phyloP scores from a whole-genome alignment of 371 early-diverging fungal species.

The Mortierella sp. region DNA sequence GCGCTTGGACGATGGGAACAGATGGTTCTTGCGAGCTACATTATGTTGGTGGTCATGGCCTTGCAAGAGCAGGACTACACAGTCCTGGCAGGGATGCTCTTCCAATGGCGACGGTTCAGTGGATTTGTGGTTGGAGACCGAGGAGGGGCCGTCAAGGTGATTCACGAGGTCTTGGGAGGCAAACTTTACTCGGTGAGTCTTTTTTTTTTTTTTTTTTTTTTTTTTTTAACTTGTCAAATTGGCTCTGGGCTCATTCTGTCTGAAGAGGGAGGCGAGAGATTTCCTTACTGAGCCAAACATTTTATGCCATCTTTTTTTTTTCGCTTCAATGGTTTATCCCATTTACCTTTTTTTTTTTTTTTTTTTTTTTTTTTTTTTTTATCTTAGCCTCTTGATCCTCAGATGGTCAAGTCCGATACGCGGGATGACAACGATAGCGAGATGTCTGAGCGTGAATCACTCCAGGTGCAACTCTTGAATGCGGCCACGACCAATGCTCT shows the following conservation, averaged over 20 bases:
- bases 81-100: constrained; percentile 57
- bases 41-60: constrained; percentile 59
- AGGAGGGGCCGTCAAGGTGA: constrained; percentile 51
- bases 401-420: constrained; percentile 17
- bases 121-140: constrained; percentile 53
- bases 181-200: constrained; percentile 45
- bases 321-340: too few relatives aligned
- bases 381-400: constrained; percentile 34
- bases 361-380: background rate
- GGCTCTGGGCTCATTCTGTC: too few relatives aligned
- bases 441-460: constrained; percentile 28
- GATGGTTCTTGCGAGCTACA: constrained; percentile 61
- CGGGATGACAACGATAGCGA: constrained; percentile 16
- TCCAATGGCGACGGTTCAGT: constrained; percentile 56
- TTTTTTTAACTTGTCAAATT: too few relatives aligned
- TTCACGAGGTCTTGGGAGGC: constrained; percentile 39
- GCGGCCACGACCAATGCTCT: constrained; percentile 49
- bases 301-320: too few relatives aligned
- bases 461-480: constrained; percentile 28
- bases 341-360: too few relatives aligned
- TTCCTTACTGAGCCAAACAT: too few relatives aligned
- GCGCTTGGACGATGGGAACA: constrained; percentile 54
- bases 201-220: background rate
- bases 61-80: constrained; percentile 63
- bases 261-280: too few relatives aligned